Base-by-base conservation (phyloP, 768 basidiomycete species). In the Boletus sensibilis region DNA sequence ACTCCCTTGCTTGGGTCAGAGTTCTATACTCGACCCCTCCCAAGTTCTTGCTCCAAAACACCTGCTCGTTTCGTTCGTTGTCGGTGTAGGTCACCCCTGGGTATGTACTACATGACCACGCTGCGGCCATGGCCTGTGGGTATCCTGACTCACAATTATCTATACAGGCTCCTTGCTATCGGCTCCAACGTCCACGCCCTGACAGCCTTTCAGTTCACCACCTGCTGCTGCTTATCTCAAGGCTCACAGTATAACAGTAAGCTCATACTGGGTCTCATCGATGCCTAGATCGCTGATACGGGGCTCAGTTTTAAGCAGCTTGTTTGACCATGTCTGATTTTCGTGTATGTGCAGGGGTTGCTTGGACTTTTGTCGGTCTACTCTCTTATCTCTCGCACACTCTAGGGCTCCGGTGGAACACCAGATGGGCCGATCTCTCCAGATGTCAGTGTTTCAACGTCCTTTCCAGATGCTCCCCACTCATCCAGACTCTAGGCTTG, bases 401-500 rank as follows among this genome's bases (percentile, higher is more conserved):
- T 46, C 20, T 46, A 73, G 72, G 18, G 4, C 3, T 0, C 27
- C 7, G 41, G 27, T 23, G 61, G 55, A 25, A 21, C 33, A 5
- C 25, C 51, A 9, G 52, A 52, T 1, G 61, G 53, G 0, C 67
- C 67, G 0, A 44, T 62, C 44, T 23, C 57, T 38, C 54, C 68
- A 42, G 71, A 74, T 0, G 71, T 74, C 47, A 45, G 74, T 58
- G 7, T 50, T 42, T 64, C 43, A 7, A 2, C 4, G 2, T 34
- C 16, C 18, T 29, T 31, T 27, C 42, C 21, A 2, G 1, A 18
- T 21, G 2, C 21, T 31, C 8, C 18, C 27, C 45, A 25, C 45
- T 55, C 37, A 57, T 10, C 5, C 18, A 4, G 9, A 20, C 23
- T n/a, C 31, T 50, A 90, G 87, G 67, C 75, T 44, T 86, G 79